Percentiles rank a stretch among this genome's conserved stretches.
Evolutionary conservation across 1,284 basidiomycete species (phyloP).

Genomic region (Rhodotorula sp.): DNA sequence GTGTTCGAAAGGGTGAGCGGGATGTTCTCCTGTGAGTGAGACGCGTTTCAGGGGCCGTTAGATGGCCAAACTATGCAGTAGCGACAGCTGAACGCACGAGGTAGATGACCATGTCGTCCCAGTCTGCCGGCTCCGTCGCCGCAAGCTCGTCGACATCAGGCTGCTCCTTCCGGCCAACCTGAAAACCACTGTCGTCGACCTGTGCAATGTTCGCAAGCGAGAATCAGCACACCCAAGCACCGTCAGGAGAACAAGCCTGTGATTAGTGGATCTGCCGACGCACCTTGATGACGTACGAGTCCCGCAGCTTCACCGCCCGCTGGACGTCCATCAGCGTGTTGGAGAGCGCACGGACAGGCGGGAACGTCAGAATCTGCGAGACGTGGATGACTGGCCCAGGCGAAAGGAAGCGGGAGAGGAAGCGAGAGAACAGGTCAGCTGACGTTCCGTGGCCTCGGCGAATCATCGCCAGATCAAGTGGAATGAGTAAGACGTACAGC

Average conservation of each 20-base stretch:
- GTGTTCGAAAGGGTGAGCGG: slow-evolving; percentile 10
- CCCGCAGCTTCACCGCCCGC: slow-evolving; percentile 20
- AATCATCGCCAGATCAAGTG: not conserved
- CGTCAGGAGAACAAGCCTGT: not conserved
- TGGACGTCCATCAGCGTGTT: slow-evolving; percentile 33
- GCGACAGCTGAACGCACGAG: slow-evolving; percentile 12
- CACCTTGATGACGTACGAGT: slow-evolving; percentile 32
- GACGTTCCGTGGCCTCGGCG: not conserved
- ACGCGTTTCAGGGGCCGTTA: too few relatives aligned
- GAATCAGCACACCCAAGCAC: not conserved
- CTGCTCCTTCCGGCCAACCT: slow-evolving; percentile 16
- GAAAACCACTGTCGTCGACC: slow-evolving; percentile 38
- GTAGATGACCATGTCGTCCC: slow-evolving; percentile 35
- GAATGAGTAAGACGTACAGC: not conserved
- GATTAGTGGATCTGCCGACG: not conserved
- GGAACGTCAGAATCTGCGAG: slow-evolving; percentile 26
- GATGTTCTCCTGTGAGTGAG: slow-evolving; percentile 27
- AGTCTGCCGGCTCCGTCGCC: slow-evolving; percentile 24
- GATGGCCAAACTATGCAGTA: too few relatives aligned
- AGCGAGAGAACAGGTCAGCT: not conserved
- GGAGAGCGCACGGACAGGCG: slow-evolving; percentile 26
- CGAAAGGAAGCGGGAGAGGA: not conserved
- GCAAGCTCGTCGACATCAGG: slow-evolving; percentile 25
- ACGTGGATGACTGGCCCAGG: slow-evolving; percentile 29
- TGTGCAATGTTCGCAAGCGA: accelerated